Base-by-base conservation (phyloP, 1,284 basidiomycete species). In the Trichosporon inkin region DNA sequence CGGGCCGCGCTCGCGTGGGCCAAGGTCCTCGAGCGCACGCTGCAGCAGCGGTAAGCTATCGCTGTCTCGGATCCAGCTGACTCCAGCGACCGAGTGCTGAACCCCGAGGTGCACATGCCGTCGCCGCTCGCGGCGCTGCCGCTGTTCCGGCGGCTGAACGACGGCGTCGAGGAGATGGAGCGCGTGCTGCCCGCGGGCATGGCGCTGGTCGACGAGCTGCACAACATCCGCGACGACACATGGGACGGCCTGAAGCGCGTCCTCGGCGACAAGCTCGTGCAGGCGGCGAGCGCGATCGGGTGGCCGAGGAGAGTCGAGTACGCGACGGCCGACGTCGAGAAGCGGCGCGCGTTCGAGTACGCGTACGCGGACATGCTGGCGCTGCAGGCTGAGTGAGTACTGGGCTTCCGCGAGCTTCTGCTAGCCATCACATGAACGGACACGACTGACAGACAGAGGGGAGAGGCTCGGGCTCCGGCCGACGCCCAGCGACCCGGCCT, bases 261-360 rank as follows among this genome's bases (percentile, higher is more conserved):
- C 20, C 76, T 92, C 49, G 55, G 8, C 63, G 92, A 89, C 38
- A 75, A 80, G 5, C 79, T 95, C 10, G 77, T 87, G 16, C 73
- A 79, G 40, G 83, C 84, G 3, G 82, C 88, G 1, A 90, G 92
- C 73, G 82, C 81, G 37, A 76, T 96, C 35, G 83, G 85, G 24
- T 96, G 92, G 92, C 93, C 93, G 3, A 58, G 68, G 13, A 84
- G 84, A 68, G 83, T 91, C 1, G 83, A 89, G 66, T 90, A 89
- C 67, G 69, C 79, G 8, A 66, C 81, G 0, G 81, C 82, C 1
- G 70, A 81, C 3, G 69, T 79, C 11, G 80, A 83, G 20, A 80
- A 86, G 53, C 80, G 87, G 55, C 80, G 79, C 47, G 75, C 77
- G 0, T 95, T 96, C 69, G 88, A 92, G 73, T 76, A 76, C 10